A percentile compares a stretch with the other conserved stretches of the same genome.
Evolutionary conservation across 2,329 filamentous ascomycete species (phyloP).

Genomic region (Colletotrichum eleusines): DNA sequence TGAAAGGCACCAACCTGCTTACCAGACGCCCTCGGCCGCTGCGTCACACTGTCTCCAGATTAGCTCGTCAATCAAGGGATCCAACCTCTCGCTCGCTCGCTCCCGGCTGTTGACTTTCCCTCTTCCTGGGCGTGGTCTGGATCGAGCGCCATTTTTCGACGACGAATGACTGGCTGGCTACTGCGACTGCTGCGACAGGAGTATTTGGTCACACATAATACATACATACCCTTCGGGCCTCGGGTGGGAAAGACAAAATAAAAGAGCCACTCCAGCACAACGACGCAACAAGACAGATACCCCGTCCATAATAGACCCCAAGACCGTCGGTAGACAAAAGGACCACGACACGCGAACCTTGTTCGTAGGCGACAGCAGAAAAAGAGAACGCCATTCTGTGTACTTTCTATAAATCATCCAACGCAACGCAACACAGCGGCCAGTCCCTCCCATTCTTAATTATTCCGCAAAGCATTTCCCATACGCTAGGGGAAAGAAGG

Average conservation of each 20-base stretch:
- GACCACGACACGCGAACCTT: not conserved
- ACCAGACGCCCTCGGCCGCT: slow-evolving; percentile 23
- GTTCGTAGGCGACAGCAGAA: not conserved
- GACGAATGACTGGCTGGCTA: slow-evolving; percentile 6
- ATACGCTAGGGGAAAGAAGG: slow-evolving; percentile 5
- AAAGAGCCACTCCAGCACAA: not conserved
- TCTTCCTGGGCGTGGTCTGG: not conserved
- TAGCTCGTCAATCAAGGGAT: slow-evolving; percentile 21
- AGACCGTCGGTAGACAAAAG: not conserved
- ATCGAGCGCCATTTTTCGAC: slow-evolving; percentile 19
- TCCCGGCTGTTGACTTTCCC: not conserved
- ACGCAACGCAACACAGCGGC: slow-evolving; percentile 10
- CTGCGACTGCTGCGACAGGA: not conserved
- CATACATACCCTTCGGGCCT: not conserved
- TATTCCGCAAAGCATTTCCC: not conserved
- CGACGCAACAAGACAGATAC: not conserved
- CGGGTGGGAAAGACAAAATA: not conserved
- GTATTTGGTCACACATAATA: not conserved
- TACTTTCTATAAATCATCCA: slow-evolving; percentile 32
- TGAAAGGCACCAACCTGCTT: slow-evolving; percentile 27
- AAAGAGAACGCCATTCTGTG: slow-evolving; percentile 27
- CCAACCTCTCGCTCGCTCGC: not conserved
- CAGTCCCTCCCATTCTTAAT: slow-evolving; percentile 25
- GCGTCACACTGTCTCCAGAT: slow-evolving; percentile 37
- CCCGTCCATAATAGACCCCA: not conserved